phyloP scores from a whole-genome alignment of 2,329 filamentous ascomycete species.

The Phoma herbarum region DNA sequence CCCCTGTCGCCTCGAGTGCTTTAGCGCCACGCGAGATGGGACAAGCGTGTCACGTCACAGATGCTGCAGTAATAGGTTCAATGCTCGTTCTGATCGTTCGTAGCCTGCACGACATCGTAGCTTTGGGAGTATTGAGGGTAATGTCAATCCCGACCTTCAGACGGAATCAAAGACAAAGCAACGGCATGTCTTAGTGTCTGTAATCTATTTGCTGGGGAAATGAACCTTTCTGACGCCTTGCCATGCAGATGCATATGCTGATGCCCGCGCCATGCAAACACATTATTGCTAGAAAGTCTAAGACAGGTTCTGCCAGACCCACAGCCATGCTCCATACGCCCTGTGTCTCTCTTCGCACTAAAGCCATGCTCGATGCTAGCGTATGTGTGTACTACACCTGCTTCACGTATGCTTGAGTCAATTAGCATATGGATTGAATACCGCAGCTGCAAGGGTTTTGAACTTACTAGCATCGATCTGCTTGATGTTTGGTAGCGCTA shows the following conservation, averaged over 20 bases:
- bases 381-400: slow-evolving; percentile 23
- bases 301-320: not conserved
- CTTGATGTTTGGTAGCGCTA: slow-evolving; percentile 85
- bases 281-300: not conserved
- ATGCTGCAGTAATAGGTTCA: not conserved
- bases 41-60: not conserved
- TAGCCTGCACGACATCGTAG: not conserved
- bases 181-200: not conserved
- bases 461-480: slow-evolving; percentile 96
- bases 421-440: slow-evolving; percentile 19
- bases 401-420: slow-evolving; percentile 31
- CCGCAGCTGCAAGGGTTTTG: not conserved
- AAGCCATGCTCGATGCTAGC: not conserved
- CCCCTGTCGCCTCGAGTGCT: slow-evolving; percentile 7
- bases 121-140: too few species aligned
- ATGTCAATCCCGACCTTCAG: not conserved
- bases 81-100: not conserved
- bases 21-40: slow-evolving; percentile 12
- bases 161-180: not conserved
- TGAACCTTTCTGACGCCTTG: slow-evolving; percentile 17
- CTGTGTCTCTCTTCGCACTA: not conserved
- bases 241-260: slow-evolving; percentile 16
- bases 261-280: slow-evolving; percentile 13
- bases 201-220: not conserved
- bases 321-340: not conserved